These are phyloP conservation scores for Cetradonia linearis DNA, from an alignment of 495 filamentous ascomycete genomes.

Conservation along the genomic window DNA sequence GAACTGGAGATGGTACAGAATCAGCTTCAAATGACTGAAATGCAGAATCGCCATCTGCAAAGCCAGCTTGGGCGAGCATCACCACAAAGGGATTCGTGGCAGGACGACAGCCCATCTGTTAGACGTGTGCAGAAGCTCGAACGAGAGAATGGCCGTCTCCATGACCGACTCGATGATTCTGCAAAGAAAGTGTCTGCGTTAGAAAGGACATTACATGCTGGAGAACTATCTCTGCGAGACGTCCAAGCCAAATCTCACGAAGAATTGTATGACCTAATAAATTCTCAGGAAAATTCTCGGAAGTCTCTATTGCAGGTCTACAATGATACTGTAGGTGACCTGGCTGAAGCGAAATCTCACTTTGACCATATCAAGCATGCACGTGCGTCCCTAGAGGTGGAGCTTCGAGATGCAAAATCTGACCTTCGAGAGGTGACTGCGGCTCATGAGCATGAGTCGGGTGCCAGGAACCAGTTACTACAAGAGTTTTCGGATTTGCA, in stretches of 20 bases:
- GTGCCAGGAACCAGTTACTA: slow-evolving; percentile 75
- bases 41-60: slow-evolving; percentile 92
- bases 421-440: slow-evolving; percentile 71
- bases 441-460: slow-evolving; percentile 72
- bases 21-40: slow-evolving; percentile 87
- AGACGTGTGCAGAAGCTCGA: slow-evolving; percentile 84
- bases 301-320: slow-evolving; percentile 71
- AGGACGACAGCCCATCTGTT: slow-evolving; percentile 75
- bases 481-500: slow-evolving; percentile 91
- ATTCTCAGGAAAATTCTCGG: slow-evolving; percentile 84
- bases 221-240: slow-evolving; percentile 84
- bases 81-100: slow-evolving; percentile 48
- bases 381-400: slow-evolving; percentile 71
- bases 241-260: slow-evolving; percentile 90
- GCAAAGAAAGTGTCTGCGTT: slow-evolving; percentile 84
- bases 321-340: slow-evolving; percentile 73
- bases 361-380: slow-evolving; percentile 77
- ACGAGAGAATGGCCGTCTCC: slow-evolving; percentile 80
- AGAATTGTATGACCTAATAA: slow-evolving; percentile 87
- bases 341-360: slow-evolving; percentile 73
- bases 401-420: slow-evolving; percentile 72
- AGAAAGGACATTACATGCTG: slow-evolving; percentile 75
- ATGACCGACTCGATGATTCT: slow-evolving; percentile 93
- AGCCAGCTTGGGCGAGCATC: slow-evolving; percentile 66
- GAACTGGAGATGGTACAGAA: slow-evolving; percentile 92